Evolutionary conservation across 768 basidiomycete genomes (phyloP), one percentile per base, ranked within the genome.

Genomic region (Omphalotus guepiniiformis): DNA sequence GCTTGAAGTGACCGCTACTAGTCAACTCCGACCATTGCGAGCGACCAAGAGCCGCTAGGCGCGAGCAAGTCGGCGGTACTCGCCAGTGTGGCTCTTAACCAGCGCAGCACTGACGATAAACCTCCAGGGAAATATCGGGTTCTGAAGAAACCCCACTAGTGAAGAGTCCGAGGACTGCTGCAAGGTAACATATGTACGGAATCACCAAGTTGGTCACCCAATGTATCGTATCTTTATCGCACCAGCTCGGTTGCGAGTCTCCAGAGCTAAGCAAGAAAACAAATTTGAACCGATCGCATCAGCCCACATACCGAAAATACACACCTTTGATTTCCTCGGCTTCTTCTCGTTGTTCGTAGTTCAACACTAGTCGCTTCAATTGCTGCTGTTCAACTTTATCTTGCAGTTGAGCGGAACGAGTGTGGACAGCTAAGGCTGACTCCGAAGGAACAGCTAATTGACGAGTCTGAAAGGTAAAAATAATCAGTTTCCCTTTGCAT

Each of bases 351-450:
- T 92, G 90, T 59, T 92, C 91, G 53, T 92, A 93, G 61, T 92
- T 79, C 43, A 95, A 76, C 3, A 96, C 96, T 16, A 98, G 76
- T n/a, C 85, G 82, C 71, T 99, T 99, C 55, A 99, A 70, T 52
- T 97, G 91, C 64, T 98, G 93, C 56, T 98, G 95, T 61, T 99
- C 96, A 6, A 90, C 92, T 66, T 86, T 90, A 66, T 94, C 93
- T 62, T 93, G 93, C 52, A 90, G 71, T 59, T 97, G 96, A 35
- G 96, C 91, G 2, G 88, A 81, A 25, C 86, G 82, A 2, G 93
- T 94, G 58, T 96, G 92, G 41, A 93, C 75, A 1, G 95, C 96
- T 25, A 99, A 74, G 2, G 92, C 74, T 6, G 95, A 92, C 55
- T 81, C 85, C 6, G 89, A 71, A 8, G 96, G 96, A 35, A 99